Evolutionary conservation across 2,329 filamentous ascomycete genomes (phyloP).

Genomic region (Colletotrichum zoysiae): DNA sequence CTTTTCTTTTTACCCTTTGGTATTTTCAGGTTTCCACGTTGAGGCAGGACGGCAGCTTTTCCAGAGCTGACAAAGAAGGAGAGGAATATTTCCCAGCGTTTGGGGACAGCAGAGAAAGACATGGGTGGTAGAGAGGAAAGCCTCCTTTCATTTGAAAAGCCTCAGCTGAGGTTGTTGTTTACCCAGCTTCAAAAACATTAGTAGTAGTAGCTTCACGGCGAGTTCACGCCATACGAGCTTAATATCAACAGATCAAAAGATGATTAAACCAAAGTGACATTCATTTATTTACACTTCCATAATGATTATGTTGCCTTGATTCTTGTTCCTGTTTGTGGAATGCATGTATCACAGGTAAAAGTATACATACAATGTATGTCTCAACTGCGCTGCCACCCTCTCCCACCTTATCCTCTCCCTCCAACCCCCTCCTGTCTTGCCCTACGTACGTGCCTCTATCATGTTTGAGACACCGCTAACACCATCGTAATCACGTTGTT

Average conservation of each 20-base stretch:
- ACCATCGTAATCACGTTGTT: background rate
- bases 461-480: background rate
- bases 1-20: conserved; percentile 18
- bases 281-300: background rate
- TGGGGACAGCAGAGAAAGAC: background rate
- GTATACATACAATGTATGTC: background rate
- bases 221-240: conserved; percentile 27
- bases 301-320: background rate
- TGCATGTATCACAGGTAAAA: background rate
- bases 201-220: conserved; percentile 26
- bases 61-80: conserved; percentile 1
- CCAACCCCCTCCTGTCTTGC: background rate
- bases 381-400: no score
- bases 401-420: background rate
- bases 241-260: conserved; percentile 36
- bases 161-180: conserved; percentile 17
- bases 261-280: conserved; percentile 4
- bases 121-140: background rate
- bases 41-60: conserved; percentile 16
- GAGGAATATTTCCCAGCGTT: background rate
- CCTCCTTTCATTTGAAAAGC: background rate
- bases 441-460: conserved; percentile 1
- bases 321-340: background rate
- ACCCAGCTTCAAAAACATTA: conserved; percentile 21
- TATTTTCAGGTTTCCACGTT: conserved; percentile 13